A percentile compares a stretch with the other conserved stretches of the same genome.
Conservation (phyloP, 441 rosid genomes). For the Populus hybrid region DNA sequence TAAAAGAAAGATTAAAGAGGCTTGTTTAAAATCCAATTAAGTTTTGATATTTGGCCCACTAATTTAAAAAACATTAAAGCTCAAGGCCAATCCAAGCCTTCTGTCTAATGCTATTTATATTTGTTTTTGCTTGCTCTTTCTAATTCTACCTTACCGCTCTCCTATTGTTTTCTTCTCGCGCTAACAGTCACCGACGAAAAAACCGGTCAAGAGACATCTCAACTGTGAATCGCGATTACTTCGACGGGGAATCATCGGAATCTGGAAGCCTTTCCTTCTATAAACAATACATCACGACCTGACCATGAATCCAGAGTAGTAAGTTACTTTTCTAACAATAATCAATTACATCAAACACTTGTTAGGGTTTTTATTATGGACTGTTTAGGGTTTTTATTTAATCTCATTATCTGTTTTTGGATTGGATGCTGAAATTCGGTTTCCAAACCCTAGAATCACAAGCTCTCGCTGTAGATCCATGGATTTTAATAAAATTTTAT, state of each 20-base stretch:
- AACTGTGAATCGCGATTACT: neutral
- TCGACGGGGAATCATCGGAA: neutral
- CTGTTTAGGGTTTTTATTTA: neutral
- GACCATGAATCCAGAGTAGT: slow-evolving; percentile 17
- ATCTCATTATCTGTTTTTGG: neutral
- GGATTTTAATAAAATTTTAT: too few species aligned
- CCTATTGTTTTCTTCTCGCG: neutral
- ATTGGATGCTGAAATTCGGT: neutral
- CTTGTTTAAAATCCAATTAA: too few species aligned
- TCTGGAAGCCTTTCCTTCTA: neutral
- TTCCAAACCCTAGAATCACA: too few species aligned
- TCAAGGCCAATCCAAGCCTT: neutral
- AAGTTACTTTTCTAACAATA: neutral
- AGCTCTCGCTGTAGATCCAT: too few species aligned
- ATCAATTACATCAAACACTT: neutral
- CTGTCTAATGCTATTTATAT: neutral
- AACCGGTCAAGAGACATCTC: neutral
- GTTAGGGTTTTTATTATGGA: neutral
- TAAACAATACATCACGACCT: neutral
- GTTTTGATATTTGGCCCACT: too few species aligned
- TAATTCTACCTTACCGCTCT: neutral
- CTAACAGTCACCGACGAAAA: neutral
- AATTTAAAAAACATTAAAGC: too few species aligned
- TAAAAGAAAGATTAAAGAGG: too few species aligned
- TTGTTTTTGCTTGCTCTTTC: too few species aligned